A percentile compares a stretch with the other conserved stretches of the same genome.
phyloP scores from a whole-genome alignment of 1,139 yeast genomes.

The Debaryomyces psychrophilus region DNA sequence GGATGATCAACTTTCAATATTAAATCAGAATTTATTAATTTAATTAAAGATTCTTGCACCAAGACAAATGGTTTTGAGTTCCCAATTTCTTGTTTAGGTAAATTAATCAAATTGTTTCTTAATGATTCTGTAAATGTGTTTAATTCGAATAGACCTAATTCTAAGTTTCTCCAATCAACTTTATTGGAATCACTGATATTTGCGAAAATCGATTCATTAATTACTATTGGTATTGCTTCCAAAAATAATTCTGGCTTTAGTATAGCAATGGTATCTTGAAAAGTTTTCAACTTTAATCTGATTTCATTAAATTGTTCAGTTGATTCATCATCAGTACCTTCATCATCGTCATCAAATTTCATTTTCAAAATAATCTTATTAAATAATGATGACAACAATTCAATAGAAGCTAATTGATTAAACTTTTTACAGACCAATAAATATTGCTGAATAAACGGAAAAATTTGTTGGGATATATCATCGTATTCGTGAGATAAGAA shows the following conservation, averaged over 20 bases:
- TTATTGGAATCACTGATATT: conserved; percentile 19
- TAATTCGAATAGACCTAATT: conserved; percentile 83
- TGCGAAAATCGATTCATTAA: conserved; percentile 58
- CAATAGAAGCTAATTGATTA: conserved; percentile 35
- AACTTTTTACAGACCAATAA: conserved; percentile 70
- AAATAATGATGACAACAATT: conserved; percentile 64
- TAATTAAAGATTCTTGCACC: conserved; percentile 64
- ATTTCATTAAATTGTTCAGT: conserved; percentile 80
- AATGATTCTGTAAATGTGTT: conserved; percentile 78
- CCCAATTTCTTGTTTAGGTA: conserved; percentile 64
- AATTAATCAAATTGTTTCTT: conserved; percentile 69
- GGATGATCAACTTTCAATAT: conserved; percentile 65
- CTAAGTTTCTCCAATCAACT: conserved; percentile 76
- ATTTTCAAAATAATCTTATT: conserved; percentile 74
- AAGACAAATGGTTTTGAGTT: conserved; percentile 63
- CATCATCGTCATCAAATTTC: conserved; percentile 77
- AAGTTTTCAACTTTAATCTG: conserved; percentile 68
- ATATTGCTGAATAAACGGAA: conserved; percentile 77
- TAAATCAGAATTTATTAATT: conserved; percentile 62
- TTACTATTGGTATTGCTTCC: conserved; percentile 67
- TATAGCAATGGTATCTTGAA: conserved; percentile 84
- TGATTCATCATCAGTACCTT: conserved; percentile 62
- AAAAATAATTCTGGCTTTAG: conserved; percentile 74
- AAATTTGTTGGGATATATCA: conserved; percentile 81
- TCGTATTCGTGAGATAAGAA: conserved; percentile 84